Evolutionary conservation across 768 basidiomycete species (phyloP), one percentile per base, ranked within the genome.

Genomic region (Suillus subalutaceus): DNA sequence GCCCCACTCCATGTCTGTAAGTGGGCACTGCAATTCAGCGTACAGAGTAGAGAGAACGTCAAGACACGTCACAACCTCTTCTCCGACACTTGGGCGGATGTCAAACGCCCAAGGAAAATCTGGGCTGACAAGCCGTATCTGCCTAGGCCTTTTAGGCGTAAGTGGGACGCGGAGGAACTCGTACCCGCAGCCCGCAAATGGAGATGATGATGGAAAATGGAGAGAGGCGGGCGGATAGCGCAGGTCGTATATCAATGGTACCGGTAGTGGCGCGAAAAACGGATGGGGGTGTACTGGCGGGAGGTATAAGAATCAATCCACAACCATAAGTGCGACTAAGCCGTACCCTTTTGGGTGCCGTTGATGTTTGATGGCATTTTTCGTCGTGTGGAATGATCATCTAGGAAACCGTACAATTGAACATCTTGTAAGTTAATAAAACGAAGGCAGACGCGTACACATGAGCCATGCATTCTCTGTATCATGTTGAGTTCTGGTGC

Each of bases 81-180:
- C 30, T 16, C 13, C 18, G 12, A 38, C 12, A 18, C n/a, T 43
- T 30, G 37, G 30, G 38, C 32, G 37, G 7, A 65, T 26, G 16
- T 67, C 48, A 43, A 67, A 67, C 3, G 64, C 44, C 66, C 66
- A 67, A 0, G 66, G 66, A 32, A 65, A 67, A 8, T 65, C 48
- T 20, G 13, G 43, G 57, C 64, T 66, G n/a, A 67, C 60, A 5
- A 67, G 18, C 10, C 64, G 56, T 37, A 67, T 60, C 20, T 44
- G 48, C 10, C 16, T 55, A 3, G 66, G 65, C 9, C n/a, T 16
- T 13, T 52, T 23, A 13, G 48, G 40, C 10, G 46, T 44, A 15
- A 67, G 46, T 10, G 66, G 66, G 16, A 53, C 64, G 1, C 35
- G 7, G 10, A 67, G 66, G 9, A n/a, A 23, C 12, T 52, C 43